Evolutionary conservation across 352 stramenopile genomes (phyloP), one percentile per base, ranked within the genome.

Genomic region (Globisporangium echinulatum): DNA sequence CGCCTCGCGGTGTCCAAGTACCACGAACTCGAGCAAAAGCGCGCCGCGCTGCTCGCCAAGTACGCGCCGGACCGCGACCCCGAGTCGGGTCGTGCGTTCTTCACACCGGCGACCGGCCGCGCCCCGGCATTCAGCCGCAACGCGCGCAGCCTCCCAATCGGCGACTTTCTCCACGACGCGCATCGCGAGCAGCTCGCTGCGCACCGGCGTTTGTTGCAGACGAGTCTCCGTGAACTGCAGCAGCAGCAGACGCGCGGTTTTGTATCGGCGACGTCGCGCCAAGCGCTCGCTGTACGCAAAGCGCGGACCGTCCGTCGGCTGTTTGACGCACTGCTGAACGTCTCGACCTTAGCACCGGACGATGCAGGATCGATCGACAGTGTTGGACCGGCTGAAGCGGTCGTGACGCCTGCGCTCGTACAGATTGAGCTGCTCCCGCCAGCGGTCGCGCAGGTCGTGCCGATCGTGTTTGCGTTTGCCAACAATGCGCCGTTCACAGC

Each of bases 1-100:
- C 74, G 79, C 5, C 75, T 92, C 9, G 80, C 83, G 6, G 82
- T 92, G 17, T 66, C 76, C 38, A 84, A 84, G 37, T 89, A 82
- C 40, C 75, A 87, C 1, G 79, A 90, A 48, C 52, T 87, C 5
- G 83, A 88, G 55, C 59, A 60, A 3, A 86, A 87, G 49, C 81
- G 83, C 0, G 42, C 64, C 11, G 75, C 71, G 42, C 67, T 92
- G 8, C 65, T 83, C 38, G 69, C 72, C 5, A 92, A 91, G 54
- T 90, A 91, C 67, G 73, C 79, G 0, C 72, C 69, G 0, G 71
- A 84, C 54, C 71, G 79, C 10, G 81, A 92, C 43, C 79, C 81
- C 7, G 46, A 65, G 7, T 88, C 81, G 3, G 83, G 83, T 0
- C 79, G 78, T 46, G 66, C 77, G 66, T 77, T 77, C 19, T 92